Conservation (phyloP, 129 eudicot genomes). For the Rutidosis leptorrhynchoides region DNA sequence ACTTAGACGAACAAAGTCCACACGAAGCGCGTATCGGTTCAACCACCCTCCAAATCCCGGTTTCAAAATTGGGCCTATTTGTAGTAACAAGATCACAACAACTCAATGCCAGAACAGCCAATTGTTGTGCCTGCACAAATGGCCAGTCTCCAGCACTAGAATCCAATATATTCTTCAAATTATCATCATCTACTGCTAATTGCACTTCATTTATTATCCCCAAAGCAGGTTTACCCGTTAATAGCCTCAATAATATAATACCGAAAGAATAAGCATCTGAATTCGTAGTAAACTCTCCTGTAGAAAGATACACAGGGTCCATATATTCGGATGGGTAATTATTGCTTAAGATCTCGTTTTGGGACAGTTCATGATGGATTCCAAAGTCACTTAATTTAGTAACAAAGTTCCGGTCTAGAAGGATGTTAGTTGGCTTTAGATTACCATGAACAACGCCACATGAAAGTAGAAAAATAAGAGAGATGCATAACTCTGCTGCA, state of each 20-base stretch:
- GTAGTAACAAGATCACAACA: slow-evolving; percentile 49
- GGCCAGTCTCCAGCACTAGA: slow-evolving; percentile 93
- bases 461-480: slow-evolving; percentile 70
- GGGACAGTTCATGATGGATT: slow-evolving; percentile 42
- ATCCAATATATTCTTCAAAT: slow-evolving; percentile 52
- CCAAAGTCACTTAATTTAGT: slow-evolving; percentile 75
- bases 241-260: slow-evolving; percentile 51
- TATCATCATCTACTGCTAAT: slow-evolving; percentile 50
- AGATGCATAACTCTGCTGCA: slow-evolving; percentile 74
- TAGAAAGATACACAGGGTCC: slow-evolving; percentile 61
- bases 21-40: slow-evolving; percentile 67
- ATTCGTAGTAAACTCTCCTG: slow-evolving; percentile 67
- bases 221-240: slow-evolving; percentile 64
- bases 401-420: slow-evolving; percentile 52
- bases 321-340: slow-evolving; percentile 47
- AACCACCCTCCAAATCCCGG: slow-evolving; percentile 77
- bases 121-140: slow-evolving; percentile 75
- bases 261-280: slow-evolving; percentile 83
- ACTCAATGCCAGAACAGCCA: slow-evolving; percentile 59
- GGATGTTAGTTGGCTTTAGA: slow-evolving; percentile 64
- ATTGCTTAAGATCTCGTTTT: slow-evolving; percentile 36
- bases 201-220: slow-evolving; percentile 63
- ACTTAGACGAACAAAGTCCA: slow-evolving; percentile 42
- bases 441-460: slow-evolving; percentile 65
- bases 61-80: slow-evolving; percentile 57